Evolutionary conservation across 371 early-diverging fungal species (phyloP).

Genomic region (Mortierella sp.): DNA sequence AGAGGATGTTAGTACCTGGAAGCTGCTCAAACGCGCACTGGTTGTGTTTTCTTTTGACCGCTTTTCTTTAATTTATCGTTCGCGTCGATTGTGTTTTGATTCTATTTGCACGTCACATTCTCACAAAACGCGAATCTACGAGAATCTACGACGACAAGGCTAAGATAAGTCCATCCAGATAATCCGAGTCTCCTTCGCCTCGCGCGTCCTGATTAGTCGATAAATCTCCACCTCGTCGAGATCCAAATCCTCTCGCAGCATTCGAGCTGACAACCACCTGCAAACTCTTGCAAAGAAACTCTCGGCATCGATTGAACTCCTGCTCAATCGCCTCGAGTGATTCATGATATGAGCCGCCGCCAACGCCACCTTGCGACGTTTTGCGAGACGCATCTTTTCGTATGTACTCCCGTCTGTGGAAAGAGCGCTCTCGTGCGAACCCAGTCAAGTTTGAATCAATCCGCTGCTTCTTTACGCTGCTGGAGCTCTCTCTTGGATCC

Average conservation of each 20-base stretch:
- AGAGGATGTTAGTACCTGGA: background rate
- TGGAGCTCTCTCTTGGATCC: background rate
- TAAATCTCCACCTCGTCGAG: background rate
- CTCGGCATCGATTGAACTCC: conserved; percentile 39
- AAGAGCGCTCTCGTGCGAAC: background rate
- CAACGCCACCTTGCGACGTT: background rate
- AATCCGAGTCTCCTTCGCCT: conserved; percentile 47
- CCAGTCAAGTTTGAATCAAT: conserved; percentile 1
- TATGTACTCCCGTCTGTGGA: background rate
- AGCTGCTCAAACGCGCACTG: background rate
- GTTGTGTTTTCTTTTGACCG: background rate
- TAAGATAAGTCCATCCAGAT: conserved; percentile 44
- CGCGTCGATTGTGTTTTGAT: conserved; percentile 9
- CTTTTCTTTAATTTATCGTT: background rate
- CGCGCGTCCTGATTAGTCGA: background rate
- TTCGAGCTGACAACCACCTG: conserved; percentile 46
- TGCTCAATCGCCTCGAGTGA: conserved; percentile 45
- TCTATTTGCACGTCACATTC: background rate
- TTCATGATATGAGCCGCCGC: conserved; percentile 7
- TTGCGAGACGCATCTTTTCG: conserved; percentile 1
- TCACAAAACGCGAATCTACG: background rate
- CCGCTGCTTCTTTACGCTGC: conserved; percentile 36
- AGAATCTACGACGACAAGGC: conserved; percentile 28
- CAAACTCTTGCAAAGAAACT: conserved; percentile 44
- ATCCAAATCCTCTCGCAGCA: conserved; percentile 33